Conservation (phyloP, 2,329 filamentous ascomycete genomes). For the Aureobasidium melanogenum region DNA sequence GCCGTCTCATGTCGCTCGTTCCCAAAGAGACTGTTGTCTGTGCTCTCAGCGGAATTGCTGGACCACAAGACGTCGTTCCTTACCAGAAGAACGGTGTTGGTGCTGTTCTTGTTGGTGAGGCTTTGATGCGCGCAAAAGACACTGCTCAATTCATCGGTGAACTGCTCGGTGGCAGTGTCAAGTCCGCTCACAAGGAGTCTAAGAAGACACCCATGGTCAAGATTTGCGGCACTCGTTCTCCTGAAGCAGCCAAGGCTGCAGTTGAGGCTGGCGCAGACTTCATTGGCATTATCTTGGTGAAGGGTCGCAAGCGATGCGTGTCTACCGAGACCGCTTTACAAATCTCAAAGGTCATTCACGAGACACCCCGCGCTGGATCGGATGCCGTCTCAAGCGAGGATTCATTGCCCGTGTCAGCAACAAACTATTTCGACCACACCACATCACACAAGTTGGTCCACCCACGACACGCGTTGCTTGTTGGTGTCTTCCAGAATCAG, state of each 20-base stretch:
- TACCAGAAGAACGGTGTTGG: conserved; percentile 86
- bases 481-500: conserved; percentile 92
- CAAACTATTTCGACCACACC: conserved; percentile 64
- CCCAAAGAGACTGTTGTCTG: conserved; percentile 80
- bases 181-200: conserved; percentile 17
- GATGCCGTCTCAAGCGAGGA: conserved; percentile 14
- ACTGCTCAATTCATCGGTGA: conserved; percentile 74
- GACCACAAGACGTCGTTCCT: conserved; percentile 75
- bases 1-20: conserved; percentile 77
- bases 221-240: conserved; percentile 83
- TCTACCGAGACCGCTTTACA: conserved; percentile 66
- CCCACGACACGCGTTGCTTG: conserved; percentile 62
- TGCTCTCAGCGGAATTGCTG: conserved; percentile 88
- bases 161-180: conserved; percentile 55
- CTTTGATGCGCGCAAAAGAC: conserved; percentile 84
- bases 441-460: conserved; percentile 36
- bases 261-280: conserved; percentile 83
- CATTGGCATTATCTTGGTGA: conserved; percentile 85
- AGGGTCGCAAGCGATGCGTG: conserved; percentile 71
- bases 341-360: conserved; percentile 72
- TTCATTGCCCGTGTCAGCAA: conserved; percentile 28
- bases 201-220: conserved; percentile 62
- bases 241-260: conserved; percentile 70
- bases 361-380: conserved; percentile 31
- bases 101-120: conserved; percentile 88